Evolutionary conservation across 1,139 yeast species (phyloP).

Genomic region (Taiozyma sp.): DNA sequence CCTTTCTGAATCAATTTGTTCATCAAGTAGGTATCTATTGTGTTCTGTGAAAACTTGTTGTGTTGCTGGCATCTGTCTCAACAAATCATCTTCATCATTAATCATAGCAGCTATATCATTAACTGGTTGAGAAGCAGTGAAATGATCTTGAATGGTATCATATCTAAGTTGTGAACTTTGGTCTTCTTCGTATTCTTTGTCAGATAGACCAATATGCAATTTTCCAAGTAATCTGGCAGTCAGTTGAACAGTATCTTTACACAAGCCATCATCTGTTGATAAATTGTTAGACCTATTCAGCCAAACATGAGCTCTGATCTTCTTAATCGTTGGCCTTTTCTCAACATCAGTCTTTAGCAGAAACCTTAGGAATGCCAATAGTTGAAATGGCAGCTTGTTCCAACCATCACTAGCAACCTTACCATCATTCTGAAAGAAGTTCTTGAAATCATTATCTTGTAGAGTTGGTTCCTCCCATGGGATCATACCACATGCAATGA

Average conservation of each 20-base stretch:
- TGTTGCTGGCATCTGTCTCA: slow-evolving; percentile 27
- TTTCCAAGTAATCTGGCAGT: slow-evolving; percentile 38
- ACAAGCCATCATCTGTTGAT: slow-evolving; percentile 38
- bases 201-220: slow-evolving; percentile 41
- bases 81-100: slow-evolving; percentile 28
- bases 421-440: slow-evolving; percentile 38
- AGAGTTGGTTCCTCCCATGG: slow-evolving; percentile 61
- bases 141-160: slow-evolving; percentile 13
- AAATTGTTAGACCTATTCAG: slow-evolving; percentile 35
- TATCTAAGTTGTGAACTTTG: slow-evolving; percentile 13
- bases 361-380: slow-evolving; percentile 44
- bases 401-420: slow-evolving; percentile 43
- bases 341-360: slow-evolving; percentile 42
- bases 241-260: slow-evolving; percentile 42
- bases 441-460: slow-evolving; percentile 41
- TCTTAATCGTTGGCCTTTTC: slow-evolving; percentile 35
- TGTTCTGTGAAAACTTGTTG: slow-evolving; percentile 28
- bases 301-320: slow-evolving; percentile 49
- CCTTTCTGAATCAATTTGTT: slow-evolving; percentile 20
- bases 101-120: slow-evolving; percentile 29
- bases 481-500: slow-evolving; percentile 52
- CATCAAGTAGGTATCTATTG: slow-evolving; percentile 20
- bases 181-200: slow-evolving; percentile 25
- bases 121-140: slow-evolving; percentile 30
- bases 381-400: slow-evolving; percentile 41